Conservation (phyloP, 2,329 filamentous ascomycete genomes). For the Aschersonia sp. region DNA sequence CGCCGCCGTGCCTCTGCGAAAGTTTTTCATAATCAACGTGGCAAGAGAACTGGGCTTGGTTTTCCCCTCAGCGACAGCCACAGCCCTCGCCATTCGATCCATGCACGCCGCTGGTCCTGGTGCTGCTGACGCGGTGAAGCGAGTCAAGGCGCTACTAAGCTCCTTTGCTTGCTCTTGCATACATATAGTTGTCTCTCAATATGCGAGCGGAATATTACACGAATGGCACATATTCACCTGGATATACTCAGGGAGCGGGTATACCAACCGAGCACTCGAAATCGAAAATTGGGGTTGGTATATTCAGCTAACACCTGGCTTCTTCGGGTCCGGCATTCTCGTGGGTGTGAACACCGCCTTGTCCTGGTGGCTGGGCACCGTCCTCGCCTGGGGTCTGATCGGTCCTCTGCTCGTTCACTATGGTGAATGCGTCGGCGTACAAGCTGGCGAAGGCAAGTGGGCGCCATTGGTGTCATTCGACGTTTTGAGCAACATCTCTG, state of each 20-base stretch:
- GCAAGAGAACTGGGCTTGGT: conserved; percentile 43
- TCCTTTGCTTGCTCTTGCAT: conserved; percentile 34
- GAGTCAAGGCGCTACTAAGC: conserved; percentile 38
- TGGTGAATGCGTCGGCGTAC: conserved; percentile 34
- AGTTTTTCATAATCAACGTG: conserved; percentile 55
- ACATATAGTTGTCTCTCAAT: conserved; percentile 42
- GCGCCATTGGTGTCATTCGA: conserved; percentile 14
- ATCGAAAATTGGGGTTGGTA: conserved; percentile 49
- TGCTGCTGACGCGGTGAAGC: conserved; percentile 34
- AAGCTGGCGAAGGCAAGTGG: conserved; percentile 14
- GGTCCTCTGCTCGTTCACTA: conserved; percentile 30
- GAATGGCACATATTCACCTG: conserved; percentile 40
- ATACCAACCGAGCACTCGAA: conserved; percentile 32
- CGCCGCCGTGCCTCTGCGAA: conserved; percentile 46
- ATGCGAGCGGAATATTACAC: conserved; percentile 44
- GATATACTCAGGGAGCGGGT: conserved; percentile 36
- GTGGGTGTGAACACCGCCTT: conserved; percentile 38
- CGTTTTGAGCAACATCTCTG: conserved; percentile 13
- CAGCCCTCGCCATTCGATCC: conserved; percentile 45
- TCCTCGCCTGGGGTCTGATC: conserved; percentile 41
- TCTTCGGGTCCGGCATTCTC: conserved; percentile 40
- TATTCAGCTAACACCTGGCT: conserved; percentile 43
- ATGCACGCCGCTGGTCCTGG: conserved; percentile 43
- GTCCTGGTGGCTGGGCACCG: conserved; percentile 40
- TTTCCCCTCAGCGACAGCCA: conserved; percentile 44